Conservation (phyloP, 2,329 filamentous ascomycete genomes). For the Apiospora marii region DNA sequence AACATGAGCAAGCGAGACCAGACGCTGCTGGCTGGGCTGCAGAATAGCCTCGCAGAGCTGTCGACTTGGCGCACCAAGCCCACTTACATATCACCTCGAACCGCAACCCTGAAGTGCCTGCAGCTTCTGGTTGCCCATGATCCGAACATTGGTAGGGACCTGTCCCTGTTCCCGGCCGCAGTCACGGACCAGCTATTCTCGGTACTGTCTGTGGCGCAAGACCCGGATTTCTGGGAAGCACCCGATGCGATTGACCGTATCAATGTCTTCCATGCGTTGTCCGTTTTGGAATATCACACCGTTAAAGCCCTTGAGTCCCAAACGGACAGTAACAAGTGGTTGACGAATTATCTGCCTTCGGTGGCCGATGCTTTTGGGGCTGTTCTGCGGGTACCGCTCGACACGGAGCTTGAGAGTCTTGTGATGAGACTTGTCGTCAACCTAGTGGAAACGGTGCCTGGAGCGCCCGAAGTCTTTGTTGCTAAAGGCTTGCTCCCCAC, state of each 20-base stretch:
- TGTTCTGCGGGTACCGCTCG: constrained; percentile 45
- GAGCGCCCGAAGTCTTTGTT: constrained; percentile 74
- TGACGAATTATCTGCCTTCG: constrained; percentile 57
- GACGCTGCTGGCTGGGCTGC: constrained; percentile 61
- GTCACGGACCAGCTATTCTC: constrained; percentile 58
- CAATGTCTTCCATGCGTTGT: constrained; percentile 52
- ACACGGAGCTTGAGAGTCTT: constrained; percentile 53
- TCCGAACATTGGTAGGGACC: constrained; percentile 54
- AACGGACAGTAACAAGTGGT: constrained; percentile 52
- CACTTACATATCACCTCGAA: constrained; percentile 65
- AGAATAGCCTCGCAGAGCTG: constrained; percentile 58
- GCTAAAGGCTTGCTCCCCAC: constrained; percentile 61
- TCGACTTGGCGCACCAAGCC: constrained; percentile 68
- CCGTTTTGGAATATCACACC: constrained; percentile 63
- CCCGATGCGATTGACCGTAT: constrained; percentile 41
- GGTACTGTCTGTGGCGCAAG: constrained; percentile 48
- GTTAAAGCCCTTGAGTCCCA: constrained; percentile 54
- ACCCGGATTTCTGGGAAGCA: constrained; percentile 47
- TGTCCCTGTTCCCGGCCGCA: constrained; percentile 57
- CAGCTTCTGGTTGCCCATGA: constrained; percentile 64
- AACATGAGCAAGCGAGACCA: constrained; percentile 75
- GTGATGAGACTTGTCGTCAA: constrained; percentile 80
- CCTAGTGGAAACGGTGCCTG: constrained; percentile 80
- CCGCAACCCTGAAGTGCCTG: constrained; percentile 69
- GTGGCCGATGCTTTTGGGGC: constrained; percentile 57